Conservation (phyloP, 2,329 filamentous ascomycete genomes). For the Venturia aucupariae region DNA sequence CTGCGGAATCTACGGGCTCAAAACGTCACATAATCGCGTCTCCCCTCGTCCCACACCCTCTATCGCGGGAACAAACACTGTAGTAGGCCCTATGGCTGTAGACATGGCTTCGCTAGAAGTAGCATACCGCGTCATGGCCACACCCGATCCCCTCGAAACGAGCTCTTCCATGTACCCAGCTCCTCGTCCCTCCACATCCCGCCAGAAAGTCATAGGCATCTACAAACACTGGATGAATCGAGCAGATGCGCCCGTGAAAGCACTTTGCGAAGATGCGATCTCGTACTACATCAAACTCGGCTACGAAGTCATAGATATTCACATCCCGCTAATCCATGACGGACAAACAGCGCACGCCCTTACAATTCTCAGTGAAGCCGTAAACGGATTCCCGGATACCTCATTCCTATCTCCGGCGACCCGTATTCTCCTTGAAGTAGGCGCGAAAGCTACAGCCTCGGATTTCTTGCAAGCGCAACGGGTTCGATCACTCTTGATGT, state of each 20-base stretch:
- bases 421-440: constrained; percentile 59
- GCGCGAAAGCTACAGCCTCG: constrained; percentile 51
- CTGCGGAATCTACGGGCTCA: constrained; percentile 75
- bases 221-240: constrained; percentile 60
- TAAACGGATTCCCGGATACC: constrained; percentile 36
- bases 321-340: constrained; percentile 57
- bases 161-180: constrained; percentile 55
- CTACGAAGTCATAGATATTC: constrained; percentile 51
- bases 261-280: constrained; percentile 53
- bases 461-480: constrained; percentile 68
- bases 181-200: constrained; percentile 35
- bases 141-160: constrained; percentile 56
- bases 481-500: constrained; percentile 68
- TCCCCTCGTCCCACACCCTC: constrained; percentile 49
- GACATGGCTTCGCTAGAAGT: constrained; percentile 70
- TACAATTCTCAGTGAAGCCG: constrained; percentile 64
- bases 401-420: constrained; percentile 55
- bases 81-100: constrained; percentile 66
- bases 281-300: constrained; percentile 42
- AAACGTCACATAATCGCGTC: constrained; percentile 65
- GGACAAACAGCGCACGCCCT: constrained; percentile 69
- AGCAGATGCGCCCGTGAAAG: constrained; percentile 54
- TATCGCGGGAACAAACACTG: constrained; percentile 52
- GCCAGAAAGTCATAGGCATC: constrained; percentile 58
- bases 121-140: constrained; percentile 72